Base-by-base conservation (phyloP, 1,139 yeast genomes). In the Martiniozyma asiatica region DNA sequence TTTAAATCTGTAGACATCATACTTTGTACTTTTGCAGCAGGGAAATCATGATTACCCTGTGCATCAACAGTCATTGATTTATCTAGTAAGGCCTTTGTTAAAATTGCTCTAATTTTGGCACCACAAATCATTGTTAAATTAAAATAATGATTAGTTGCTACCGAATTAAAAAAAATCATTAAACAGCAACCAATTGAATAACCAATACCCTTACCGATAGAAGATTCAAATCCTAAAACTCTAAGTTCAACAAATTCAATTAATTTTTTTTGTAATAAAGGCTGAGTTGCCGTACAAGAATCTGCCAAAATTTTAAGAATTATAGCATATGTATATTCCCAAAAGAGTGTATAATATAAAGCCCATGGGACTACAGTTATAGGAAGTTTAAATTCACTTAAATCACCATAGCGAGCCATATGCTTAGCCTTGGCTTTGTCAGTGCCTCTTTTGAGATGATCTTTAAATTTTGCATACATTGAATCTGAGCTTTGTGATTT, bases 1-100 rank as follows among this genome's bases (percentile, higher is more conserved):
- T 82, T 68, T 35, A 82, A 61, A 50, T 82, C 94, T 0, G 92
- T 75, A 9, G 85, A 73, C 57, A 82, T 67, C 47, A 81, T 55
- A 10, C 81, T 73, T 4, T 87, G 79, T 34, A 82, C 63, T 42
- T 69, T 72, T 41, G 92, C 81, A 15, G 66, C 60, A 1, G 89
- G 69, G 47, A 58, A 81, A 33, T 61, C 58, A 45, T 75, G 75
- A 29, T 65, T 65, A 6, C 85, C 70, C 37, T 63, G 63, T 5
- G 73, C 68, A 38, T 71, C 67, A 11, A 82, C 64, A 28, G 55
- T 59, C 40, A 78, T 65, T 8, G 84, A 63, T 48, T 82, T 82
- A 32, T 66, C 64, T 37, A 79, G 58, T 10, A 81, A 55, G 2
- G 79, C 73, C 33, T 73, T 72, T 3, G 77, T 73, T 28, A 81